Evolutionary conservation across 768 basidiomycete genomes (phyloP), one percentile per base, ranked within the genome.

Genomic region (Suillus discolor): DNA sequence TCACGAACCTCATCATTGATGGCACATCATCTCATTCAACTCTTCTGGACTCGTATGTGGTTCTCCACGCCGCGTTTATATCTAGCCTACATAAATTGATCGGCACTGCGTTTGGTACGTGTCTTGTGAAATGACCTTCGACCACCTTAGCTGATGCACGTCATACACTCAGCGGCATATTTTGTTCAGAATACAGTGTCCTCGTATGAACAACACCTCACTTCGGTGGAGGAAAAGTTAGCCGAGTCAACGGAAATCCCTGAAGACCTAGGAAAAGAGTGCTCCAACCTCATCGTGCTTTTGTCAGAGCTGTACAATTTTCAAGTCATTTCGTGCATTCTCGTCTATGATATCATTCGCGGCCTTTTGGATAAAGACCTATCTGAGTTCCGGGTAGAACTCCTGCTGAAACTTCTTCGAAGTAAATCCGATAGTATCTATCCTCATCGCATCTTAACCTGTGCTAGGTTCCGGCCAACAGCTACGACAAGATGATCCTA

Each of bases 221-320:
- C 69, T 2, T 66, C 72, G 39, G 51, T 84, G 20, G 71, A 78
- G 59, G 74, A 72, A 62, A 42, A 51, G 54, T 67, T 59, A 20
- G 6, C 64, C 1, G 57, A 71, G 18, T 61, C 60, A 25, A 67
- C 73, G 2, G 70, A 71, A 20, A 72, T 72, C 20, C 67, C 72
- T 11, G 81, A 81, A 25, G 80, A 78, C 2, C 75, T 79, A 7
- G 93, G 94, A 38, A 99, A 99, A 78, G 94, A 97, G 73, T 89
- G 89, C 69, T 88, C 91, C 12, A 99, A 99, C 74, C 79, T 99
- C 41, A 84, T 97, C 49, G 87, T 93, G 1, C 84, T 99, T 28
- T 78, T 98, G 25, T 92, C 94, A 2, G 96, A 98, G 74, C 80
- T 99, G 23, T 99, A 98, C 81, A 98, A 98, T 74, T 96, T 98